Percentiles rank a stretch among this genome's conserved stretches.
These are phyloP conservation scores for Colletotrichum sansevieriae DNA, from an alignment of 2,329 filamentous ascomycete species.

Conservation along the genomic window DNA sequence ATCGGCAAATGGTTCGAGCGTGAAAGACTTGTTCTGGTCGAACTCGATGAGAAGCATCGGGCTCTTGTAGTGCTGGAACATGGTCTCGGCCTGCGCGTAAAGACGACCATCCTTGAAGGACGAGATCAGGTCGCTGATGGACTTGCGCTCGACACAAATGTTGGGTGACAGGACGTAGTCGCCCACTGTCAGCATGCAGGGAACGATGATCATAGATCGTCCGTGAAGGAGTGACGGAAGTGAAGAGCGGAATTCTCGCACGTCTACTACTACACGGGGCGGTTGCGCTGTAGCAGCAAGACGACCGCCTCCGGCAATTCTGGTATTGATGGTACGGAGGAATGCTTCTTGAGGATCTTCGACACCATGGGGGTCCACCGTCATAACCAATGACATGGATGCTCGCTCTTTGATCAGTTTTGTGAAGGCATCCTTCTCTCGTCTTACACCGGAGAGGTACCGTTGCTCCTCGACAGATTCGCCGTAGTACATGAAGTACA, in stretches of 20 bases:
- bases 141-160: conserved; percentile 96
- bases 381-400: conserved; percentile 91
- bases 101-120: conserved; percentile 93
- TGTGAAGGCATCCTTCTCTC: conserved; percentile 97
- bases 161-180: conserved; percentile 94
- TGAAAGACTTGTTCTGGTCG: conserved; percentile 97
- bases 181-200: conserved; percentile 95
- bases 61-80: conserved; percentile 92
- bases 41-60: conserved; percentile 98
- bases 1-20: conserved; percentile 84
- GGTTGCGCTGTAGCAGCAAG: conserved; percentile 86
- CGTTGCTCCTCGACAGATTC: conserved; percentile 95
- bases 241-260: conserved; percentile 94
- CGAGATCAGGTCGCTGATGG: conserved; percentile 88
- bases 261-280: conserved; percentile 92
- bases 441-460: conserved; percentile 88
- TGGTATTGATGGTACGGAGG: conserved; percentile 93
- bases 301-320: conserved; percentile 92
- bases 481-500: conserved; percentile 97
- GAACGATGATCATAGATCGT: conserved; percentile 87
- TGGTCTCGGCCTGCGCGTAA: conserved; percentile 91
- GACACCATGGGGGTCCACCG: conserved; percentile 74
- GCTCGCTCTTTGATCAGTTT: conserved; percentile 94
- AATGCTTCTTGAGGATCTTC: conserved; percentile 93
- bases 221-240: conserved; percentile 93